These are phyloP conservation scores for Podospora anserina DNA, from an alignment of 495 filamentous ascomycete species.

Conservation along the genomic window DNA sequence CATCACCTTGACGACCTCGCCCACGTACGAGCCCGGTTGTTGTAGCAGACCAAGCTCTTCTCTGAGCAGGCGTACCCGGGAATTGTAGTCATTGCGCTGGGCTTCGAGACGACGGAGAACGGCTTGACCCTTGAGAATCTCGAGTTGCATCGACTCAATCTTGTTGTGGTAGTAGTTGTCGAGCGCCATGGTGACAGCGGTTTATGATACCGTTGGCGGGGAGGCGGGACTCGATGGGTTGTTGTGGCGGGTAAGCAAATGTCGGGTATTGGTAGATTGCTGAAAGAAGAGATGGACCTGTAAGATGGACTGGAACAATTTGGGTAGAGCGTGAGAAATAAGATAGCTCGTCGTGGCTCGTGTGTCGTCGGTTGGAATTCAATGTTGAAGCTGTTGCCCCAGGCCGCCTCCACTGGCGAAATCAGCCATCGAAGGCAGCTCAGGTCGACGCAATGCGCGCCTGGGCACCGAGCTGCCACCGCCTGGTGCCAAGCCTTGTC, in stretches of 20 bases:
- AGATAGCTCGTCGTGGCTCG: not conserved
- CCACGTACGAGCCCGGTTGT: conserved; percentile 96
- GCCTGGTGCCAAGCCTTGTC: conserved; percentile 14
- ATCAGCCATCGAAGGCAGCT: conserved; percentile 29
- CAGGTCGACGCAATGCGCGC: conserved; percentile 32
- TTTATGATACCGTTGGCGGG: conserved; percentile 5
- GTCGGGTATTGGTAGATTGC: too few species aligned
- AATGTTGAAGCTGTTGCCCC: conserved; percentile 5
- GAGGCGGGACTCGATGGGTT: not conserved
- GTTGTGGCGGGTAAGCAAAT: not conserved
- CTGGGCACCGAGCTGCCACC: conserved; percentile 9
- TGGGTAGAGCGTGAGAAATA: too few species aligned
- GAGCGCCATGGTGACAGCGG: conserved; percentile 77
- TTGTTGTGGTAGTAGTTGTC: conserved; percentile 99
- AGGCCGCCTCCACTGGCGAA: conserved; percentile 10
- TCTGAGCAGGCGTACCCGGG: conserved; percentile 86
- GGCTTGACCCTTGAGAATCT: conserved; percentile 97
- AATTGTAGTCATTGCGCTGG: conserved; percentile 99
- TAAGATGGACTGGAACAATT: too few species aligned
- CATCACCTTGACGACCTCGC: conserved; percentile 99
- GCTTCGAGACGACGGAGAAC: conserved; percentile 92
- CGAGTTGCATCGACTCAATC: conserved; percentile 99
- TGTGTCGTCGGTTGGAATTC: conserved; percentile 7
- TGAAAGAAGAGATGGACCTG: too few species aligned
- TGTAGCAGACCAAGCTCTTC: conserved; percentile 96